These are phyloP conservation scores for Biancaea sappan DNA, from an alignment of 306 rosid genomes.

Conservation along the genomic window DNA sequence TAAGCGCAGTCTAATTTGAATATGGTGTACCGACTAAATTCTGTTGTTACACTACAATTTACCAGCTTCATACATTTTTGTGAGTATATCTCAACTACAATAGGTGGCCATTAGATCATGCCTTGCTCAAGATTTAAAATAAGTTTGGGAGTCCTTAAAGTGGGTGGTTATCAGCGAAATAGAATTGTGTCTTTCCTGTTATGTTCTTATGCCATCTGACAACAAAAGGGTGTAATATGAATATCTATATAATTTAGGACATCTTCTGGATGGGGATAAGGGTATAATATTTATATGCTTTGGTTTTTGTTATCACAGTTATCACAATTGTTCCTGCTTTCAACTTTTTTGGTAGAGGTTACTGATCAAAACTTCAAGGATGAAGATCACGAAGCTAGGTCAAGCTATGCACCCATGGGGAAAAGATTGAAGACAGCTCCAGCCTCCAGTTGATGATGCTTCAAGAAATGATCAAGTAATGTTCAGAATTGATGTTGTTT, in stretches of 20 bases:
- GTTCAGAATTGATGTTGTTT: constrained; percentile 14
- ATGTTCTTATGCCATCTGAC: constrained; percentile 21
- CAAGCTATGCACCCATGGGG: constrained; percentile 43
- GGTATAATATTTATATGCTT: constrained; percentile 17
- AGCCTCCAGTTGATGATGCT: constrained; percentile 42
- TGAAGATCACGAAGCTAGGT: constrained; percentile 44
- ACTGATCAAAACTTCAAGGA: constrained; percentile 83
- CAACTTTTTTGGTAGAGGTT: constrained; percentile 50
- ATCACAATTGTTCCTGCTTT: constrained; percentile 2
- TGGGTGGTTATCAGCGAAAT: constrained; percentile 3
- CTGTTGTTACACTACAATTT: constrained; percentile 16
- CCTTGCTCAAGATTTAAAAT: constrained; percentile 16
- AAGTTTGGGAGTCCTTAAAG: background rate
- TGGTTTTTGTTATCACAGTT: background rate
- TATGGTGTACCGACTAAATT: constrained; percentile 3
- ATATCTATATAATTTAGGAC: constrained; percentile 23
- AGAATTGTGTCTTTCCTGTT: background rate
- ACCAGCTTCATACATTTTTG: constrained; percentile 19
- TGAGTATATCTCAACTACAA: constrained; percentile 15
- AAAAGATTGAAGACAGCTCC: constrained; percentile 60
- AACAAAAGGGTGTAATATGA: constrained; percentile 5
- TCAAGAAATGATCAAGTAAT: constrained; percentile 55
- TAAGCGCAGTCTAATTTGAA: constrained; percentile 9
- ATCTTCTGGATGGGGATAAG: constrained; percentile 2
- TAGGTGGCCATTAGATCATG: constrained; percentile 8